Percentiles rank a stretch among this genome's conserved stretches.
Evolutionary conservation across 2,329 filamentous ascomycete species (phyloP).

Genomic region (Aspergillus calidoustus): DNA sequence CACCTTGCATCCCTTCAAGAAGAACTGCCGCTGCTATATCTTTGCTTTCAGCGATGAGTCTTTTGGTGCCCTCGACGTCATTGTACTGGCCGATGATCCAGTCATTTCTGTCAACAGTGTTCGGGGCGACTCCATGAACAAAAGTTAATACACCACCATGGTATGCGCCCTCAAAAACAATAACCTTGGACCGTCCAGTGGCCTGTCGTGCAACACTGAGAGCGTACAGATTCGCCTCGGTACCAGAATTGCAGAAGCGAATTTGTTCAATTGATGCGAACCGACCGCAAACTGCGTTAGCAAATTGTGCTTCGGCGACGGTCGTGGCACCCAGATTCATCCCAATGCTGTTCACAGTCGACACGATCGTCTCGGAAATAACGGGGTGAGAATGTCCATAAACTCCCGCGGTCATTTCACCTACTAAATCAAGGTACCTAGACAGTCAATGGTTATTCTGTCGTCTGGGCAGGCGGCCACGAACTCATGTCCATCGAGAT

Average conservation of each 20-base stretch:
- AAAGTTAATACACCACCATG: constrained; percentile 62
- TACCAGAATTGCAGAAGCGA: constrained; percentile 69
- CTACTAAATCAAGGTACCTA: constrained; percentile 63
- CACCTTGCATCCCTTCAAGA: constrained; percentile 12
- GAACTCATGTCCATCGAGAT: constrained; percentile 26
- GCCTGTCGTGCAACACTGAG: constrained; percentile 58
- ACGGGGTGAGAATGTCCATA: constrained; percentile 67
- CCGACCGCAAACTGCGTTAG: constrained; percentile 56
- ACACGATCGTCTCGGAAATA: constrained; percentile 55
- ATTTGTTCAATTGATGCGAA: constrained; percentile 60
- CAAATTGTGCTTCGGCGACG: constrained; percentile 57
- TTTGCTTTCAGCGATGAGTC: constrained; percentile 41
- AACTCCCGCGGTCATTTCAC: constrained; percentile 68
- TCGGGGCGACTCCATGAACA: constrained; percentile 27
- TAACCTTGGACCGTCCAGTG: constrained; percentile 47
- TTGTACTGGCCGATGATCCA: constrained; percentile 68
- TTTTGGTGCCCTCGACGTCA: constrained; percentile 53
- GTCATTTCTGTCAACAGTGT: constrained; percentile 54
- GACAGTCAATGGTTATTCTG: neutral
- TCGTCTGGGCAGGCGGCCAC: neutral
- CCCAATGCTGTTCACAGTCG: constrained; percentile 47
- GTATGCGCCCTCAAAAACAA: constrained; percentile 16
- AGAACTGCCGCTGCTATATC: constrained; percentile 54
- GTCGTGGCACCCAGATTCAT: constrained; percentile 61
- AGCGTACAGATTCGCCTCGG: constrained; percentile 67